Conservation (phyloP, 139 green algal species). For the Nannochloris sp. region DNA sequence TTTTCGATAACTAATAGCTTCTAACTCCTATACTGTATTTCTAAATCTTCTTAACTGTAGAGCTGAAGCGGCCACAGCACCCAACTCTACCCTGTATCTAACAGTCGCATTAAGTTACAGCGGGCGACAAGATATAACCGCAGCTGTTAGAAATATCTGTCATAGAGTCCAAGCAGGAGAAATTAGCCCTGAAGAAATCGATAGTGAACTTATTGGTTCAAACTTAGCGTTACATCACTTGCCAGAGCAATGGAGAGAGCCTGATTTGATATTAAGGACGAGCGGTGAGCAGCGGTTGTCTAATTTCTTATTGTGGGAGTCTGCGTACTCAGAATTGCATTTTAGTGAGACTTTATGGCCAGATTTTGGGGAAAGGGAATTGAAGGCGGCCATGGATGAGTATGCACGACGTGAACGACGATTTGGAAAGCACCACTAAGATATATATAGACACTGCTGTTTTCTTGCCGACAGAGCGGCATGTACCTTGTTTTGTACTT, state of each 20-base stretch:
- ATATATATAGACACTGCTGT: too few species aligned
- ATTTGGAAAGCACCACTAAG: slow-evolving; percentile 31
- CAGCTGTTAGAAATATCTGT: slow-evolving; percentile 31
- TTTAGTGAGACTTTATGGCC: slow-evolving; percentile 54
- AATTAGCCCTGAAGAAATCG: slow-evolving; percentile 24
- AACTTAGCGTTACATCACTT: slow-evolving; percentile 13
- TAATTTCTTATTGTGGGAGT: slow-evolving; percentile 67
- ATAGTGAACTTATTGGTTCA: neutral
- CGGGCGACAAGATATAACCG: slow-evolving; percentile 49
- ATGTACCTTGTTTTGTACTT: too few species aligned
- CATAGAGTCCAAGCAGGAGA: slow-evolving; percentile 13
- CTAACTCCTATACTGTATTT: neutral
- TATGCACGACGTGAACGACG: slow-evolving; percentile 40
- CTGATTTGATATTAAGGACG: slow-evolving; percentile 62
- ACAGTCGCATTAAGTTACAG: slow-evolving; percentile 55
- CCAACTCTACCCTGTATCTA: slow-evolving; percentile 38
- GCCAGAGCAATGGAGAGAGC: slow-evolving; percentile 16
- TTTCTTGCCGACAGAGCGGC: too few species aligned
- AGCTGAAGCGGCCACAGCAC: slow-evolving; percentile 33
- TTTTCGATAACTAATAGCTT: neutral
- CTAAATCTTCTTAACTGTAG: neutral
- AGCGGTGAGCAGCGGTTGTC: slow-evolving; percentile 54
- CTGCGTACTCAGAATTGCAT: slow-evolving; percentile 61
- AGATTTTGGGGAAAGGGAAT: slow-evolving; percentile 46
- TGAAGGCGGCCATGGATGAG: slow-evolving; percentile 30